Conservation (phyloP, 352 stramenopile species). For the Phytopythium vexans region DNA sequence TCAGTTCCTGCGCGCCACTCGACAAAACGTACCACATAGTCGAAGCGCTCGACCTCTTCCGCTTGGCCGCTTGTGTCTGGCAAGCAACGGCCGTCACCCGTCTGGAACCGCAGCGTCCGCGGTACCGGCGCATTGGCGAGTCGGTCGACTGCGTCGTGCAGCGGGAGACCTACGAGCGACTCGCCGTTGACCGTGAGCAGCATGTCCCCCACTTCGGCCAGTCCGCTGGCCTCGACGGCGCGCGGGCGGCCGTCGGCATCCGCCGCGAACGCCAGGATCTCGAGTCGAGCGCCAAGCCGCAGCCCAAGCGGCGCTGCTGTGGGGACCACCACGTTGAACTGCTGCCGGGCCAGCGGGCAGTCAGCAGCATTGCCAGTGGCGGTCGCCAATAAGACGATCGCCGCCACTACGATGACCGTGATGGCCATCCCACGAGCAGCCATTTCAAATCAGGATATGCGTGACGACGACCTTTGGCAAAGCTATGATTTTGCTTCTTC, state of each 20-base stretch:
- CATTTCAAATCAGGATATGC: too few species aligned
- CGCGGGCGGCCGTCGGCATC: slow-evolving; percentile 50
- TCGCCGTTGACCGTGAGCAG: slow-evolving; percentile 58
- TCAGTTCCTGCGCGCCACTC: background rate
- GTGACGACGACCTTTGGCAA: too few species aligned
- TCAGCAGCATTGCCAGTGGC: background rate
- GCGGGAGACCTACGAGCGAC: slow-evolving; percentile 20
- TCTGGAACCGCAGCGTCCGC: slow-evolving; percentile 57
- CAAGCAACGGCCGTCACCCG: slow-evolving; percentile 46
- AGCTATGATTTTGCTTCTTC: too few species aligned
- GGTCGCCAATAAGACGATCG: too few species aligned
- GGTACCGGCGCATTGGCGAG: slow-evolving; percentile 37
- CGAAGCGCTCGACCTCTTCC: slow-evolving; percentile 18
- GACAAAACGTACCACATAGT: slow-evolving; percentile 43
- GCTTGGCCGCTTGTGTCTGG: slow-evolving; percentile 2
- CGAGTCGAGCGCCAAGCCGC: slow-evolving; percentile 54
- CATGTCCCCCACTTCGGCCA: slow-evolving; percentile 67
- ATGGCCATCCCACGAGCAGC: too few species aligned
- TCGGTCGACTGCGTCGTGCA: slow-evolving; percentile 36
- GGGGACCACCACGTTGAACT: slow-evolving; percentile 43
- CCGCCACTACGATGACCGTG: background rate
- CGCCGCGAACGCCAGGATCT: slow-evolving; percentile 62
- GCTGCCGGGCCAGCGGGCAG: slow-evolving; percentile 14
- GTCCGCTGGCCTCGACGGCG: slow-evolving; percentile 52
- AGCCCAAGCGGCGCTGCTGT: slow-evolving; percentile 46